Evolutionary conservation across 2,329 filamentous ascomycete species (phyloP).

Genomic region (Colletotrichum spinosum): DNA sequence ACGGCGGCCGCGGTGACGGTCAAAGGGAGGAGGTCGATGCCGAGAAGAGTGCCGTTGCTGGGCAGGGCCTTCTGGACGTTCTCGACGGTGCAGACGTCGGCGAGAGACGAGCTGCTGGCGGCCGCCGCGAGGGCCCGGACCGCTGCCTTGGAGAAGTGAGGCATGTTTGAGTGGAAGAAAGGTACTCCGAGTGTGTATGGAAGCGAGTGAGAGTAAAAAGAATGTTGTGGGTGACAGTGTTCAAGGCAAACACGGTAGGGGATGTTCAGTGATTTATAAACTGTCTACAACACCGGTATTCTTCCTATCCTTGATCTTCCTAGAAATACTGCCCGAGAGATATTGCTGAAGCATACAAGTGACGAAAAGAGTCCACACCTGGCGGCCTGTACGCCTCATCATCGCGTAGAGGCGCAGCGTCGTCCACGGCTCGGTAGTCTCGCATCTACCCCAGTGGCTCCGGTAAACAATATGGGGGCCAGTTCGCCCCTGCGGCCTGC

Average conservation of each 20-base stretch:
- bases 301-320: too few species aligned
- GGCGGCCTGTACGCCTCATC: slow-evolving; percentile 24
- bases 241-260: neutral
- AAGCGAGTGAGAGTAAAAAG: neutral
- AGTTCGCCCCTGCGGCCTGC: neutral
- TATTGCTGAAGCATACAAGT: neutral
- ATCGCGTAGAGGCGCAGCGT: slow-evolving; percentile 28
- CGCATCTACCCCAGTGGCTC: slow-evolving; percentile 14
- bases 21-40: slow-evolving; percentile 42
- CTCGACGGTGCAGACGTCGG: slow-evolving; percentile 40
- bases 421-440: neutral
- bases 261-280: slow-evolving; percentile 6
- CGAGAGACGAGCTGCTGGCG: slow-evolving; percentile 37
- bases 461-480: neutral
- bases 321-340: neutral
- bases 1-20: slow-evolving; percentile 20
- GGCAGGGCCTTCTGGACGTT: slow-evolving; percentile 41
- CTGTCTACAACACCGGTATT: too few species aligned
- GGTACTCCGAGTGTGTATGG: neutral
- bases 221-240: slow-evolving; percentile 5
- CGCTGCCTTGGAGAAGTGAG: slow-evolving; percentile 17
- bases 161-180: slow-evolving; percentile 4
- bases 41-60: slow-evolving; percentile 41
- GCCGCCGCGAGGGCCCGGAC: slow-evolving; percentile 28
- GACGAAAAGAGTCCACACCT: neutral